Conservation (phyloP, 2,329 filamentous ascomycete genomes). For the Orbilia quercus region DNA sequence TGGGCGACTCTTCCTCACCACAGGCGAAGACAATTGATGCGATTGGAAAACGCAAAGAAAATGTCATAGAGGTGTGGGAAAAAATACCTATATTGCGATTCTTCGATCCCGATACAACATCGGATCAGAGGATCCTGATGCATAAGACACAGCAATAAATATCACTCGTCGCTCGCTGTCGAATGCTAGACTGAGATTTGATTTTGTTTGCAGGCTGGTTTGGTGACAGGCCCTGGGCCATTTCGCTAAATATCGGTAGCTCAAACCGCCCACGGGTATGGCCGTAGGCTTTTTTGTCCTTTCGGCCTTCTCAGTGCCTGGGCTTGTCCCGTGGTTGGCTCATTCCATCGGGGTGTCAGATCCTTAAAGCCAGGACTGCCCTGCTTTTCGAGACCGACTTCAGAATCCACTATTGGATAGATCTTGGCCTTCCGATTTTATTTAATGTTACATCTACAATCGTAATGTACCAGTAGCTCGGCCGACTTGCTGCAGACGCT, state of each 20-base stretch:
- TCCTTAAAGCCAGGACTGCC: constrained; percentile 7
- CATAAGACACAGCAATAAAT: background rate
- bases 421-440: background rate
- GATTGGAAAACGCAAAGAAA: no score
- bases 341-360: constrained; percentile 13
- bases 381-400: constrained; percentile 5
- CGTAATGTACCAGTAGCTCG: background rate
- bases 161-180: background rate
- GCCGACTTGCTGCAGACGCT: background rate
- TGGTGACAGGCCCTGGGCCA: background rate
- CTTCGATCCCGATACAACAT: constrained; percentile 12
- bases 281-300: constrained; percentile 12
- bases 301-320: no score
- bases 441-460: constrained; percentile 5
- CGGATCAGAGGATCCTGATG: constrained; percentile 1
- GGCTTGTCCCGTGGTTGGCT: no score
- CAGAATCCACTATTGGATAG: background rate
- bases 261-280: constrained; percentile 27
- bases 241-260: constrained; percentile 34
- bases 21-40: background rate
- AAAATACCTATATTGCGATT: background rate
- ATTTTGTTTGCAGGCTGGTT: background rate
- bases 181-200: no score
- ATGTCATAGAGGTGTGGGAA: no score
- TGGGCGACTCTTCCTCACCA: background rate